Evolutionary conservation across 2,329 filamentous ascomycete genomes (phyloP).

Genomic region (Cladosporium sphaerospermum): DNA sequence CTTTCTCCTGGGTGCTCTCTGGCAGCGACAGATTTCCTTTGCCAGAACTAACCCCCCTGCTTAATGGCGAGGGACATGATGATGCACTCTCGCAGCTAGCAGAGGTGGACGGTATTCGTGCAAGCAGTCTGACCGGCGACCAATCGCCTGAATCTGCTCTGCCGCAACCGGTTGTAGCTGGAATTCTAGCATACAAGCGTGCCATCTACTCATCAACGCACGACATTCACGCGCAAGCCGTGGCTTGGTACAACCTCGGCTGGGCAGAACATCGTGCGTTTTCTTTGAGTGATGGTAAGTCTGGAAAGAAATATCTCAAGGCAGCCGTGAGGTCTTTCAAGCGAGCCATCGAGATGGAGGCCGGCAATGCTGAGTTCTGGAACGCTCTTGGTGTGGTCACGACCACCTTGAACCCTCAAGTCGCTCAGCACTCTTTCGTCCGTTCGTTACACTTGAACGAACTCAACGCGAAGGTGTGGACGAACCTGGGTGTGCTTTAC

Average conservation of each 20-base stretch:
- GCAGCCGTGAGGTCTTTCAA: conserved; percentile 89
- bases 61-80: conserved; percentile 49
- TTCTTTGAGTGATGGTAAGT: conserved; percentile 52
- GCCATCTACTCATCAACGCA: conserved; percentile 68
- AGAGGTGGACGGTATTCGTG: conserved; percentile 41
- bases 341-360: conserved; percentile 87
- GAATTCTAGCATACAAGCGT: conserved; percentile 78
- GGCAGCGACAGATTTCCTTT: conserved; percentile 58
- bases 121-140: background rate
- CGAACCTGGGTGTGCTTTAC: conserved; percentile 82
- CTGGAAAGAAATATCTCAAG: conserved; percentile 64
- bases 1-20: conserved; percentile 74
- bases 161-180: conserved; percentile 52
- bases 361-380: conserved; percentile 94
- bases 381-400: conserved; percentile 91
- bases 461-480: conserved; percentile 75
- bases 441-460: conserved; percentile 91
- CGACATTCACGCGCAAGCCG: conserved; percentile 81
- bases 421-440: conserved; percentile 89
- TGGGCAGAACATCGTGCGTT: conserved; percentile 88
- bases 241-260: conserved; percentile 95
- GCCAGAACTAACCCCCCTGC: conserved; percentile 50
- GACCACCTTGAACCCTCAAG: conserved; percentile 73
- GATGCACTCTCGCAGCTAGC: conserved; percentile 57
- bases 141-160: conserved; percentile 23